Evolutionary conservation across 2,329 filamentous ascomycete genomes (phyloP).

Genomic region (Ceratocystis papillata): DNA sequence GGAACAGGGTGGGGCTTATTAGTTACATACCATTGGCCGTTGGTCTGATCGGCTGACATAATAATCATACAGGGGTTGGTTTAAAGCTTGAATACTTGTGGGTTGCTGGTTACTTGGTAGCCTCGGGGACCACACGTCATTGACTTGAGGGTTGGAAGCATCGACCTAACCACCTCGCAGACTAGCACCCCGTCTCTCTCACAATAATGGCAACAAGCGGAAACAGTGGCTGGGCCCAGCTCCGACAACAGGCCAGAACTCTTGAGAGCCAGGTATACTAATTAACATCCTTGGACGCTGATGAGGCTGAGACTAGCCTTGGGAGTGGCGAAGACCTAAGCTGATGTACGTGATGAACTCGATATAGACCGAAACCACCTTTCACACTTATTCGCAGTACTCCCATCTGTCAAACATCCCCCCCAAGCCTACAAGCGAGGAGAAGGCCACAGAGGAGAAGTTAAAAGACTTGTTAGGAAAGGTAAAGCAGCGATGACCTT

Average conservation of each 20-base stretch:
- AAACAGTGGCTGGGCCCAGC: conserved; percentile 74
- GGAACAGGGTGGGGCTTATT: background rate
- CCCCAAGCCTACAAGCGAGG: conserved; percentile 73
- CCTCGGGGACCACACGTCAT: conserved; percentile 20
- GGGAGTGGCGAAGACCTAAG: conserved; percentile 18
- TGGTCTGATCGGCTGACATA: conserved; percentile 19
- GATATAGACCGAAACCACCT: conserved; percentile 65
- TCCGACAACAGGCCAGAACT: conserved; percentile 80
- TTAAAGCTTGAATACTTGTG: background rate
- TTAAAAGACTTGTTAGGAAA: conserved; percentile 76
- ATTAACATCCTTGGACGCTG: background rate
- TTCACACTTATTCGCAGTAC: conserved; percentile 85
- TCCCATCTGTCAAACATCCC: conserved; percentile 69
- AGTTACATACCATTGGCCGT: conserved; percentile 5
- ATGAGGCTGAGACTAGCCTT: background rate
- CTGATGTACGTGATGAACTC: conserved; percentile 16
- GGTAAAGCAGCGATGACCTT: conserved; percentile 37
- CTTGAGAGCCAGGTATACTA: conserved; percentile 73
- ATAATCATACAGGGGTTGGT: conserved; percentile 21
- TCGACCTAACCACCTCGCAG: conserved; percentile 2
- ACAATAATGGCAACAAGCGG: conserved; percentile 29
- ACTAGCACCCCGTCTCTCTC: background rate
- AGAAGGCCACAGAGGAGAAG: conserved; percentile 65
- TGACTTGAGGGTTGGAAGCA: conserved; percentile 10
- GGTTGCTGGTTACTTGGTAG: conserved; percentile 21